phyloP scores from a whole-genome alignment of 352 stramenopile genomes.

The Aphanomyces cochlioides region DNA sequence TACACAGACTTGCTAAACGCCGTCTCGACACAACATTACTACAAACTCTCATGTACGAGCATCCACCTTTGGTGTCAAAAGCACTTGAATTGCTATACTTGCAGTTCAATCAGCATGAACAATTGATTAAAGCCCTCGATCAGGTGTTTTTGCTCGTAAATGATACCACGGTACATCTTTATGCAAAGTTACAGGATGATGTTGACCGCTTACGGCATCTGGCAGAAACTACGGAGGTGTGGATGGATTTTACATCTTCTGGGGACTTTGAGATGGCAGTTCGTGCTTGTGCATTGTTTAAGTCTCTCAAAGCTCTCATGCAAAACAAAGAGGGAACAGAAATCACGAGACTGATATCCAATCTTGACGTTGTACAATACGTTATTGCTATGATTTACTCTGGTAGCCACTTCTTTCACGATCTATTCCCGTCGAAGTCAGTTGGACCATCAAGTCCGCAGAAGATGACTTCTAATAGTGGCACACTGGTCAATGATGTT shows the following conservation, averaged over 20 bases:
- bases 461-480: background rate
- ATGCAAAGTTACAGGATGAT: constrained; percentile 66
- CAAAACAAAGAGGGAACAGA: constrained; percentile 35
- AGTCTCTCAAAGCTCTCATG: constrained; percentile 44
- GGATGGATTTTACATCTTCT: constrained; percentile 74
- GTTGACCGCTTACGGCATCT: constrained; percentile 57
- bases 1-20: constrained; percentile 43
- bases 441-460: background rate
- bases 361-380: constrained; percentile 53
- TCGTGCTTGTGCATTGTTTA: constrained; percentile 44
- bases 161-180: constrained; percentile 61
- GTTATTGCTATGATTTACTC: constrained; percentile 63
- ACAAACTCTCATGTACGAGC: constrained; percentile 81
- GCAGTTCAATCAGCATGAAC: constrained; percentile 71
- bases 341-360: constrained; percentile 53
- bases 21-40: constrained; percentile 58
- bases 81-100: constrained; percentile 62
- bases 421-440: constrained; percentile 37
- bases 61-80: constrained; percentile 67
- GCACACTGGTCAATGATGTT: constrained; percentile 31
- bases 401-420: constrained; percentile 67
- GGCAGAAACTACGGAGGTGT: constrained; percentile 73
- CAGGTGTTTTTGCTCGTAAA: constrained; percentile 61
- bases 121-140: constrained; percentile 59
- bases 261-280: constrained; percentile 65